Conservation (phyloP, 108 stramenopile species). For the Pseudonitzschia multiseries region DNA sequence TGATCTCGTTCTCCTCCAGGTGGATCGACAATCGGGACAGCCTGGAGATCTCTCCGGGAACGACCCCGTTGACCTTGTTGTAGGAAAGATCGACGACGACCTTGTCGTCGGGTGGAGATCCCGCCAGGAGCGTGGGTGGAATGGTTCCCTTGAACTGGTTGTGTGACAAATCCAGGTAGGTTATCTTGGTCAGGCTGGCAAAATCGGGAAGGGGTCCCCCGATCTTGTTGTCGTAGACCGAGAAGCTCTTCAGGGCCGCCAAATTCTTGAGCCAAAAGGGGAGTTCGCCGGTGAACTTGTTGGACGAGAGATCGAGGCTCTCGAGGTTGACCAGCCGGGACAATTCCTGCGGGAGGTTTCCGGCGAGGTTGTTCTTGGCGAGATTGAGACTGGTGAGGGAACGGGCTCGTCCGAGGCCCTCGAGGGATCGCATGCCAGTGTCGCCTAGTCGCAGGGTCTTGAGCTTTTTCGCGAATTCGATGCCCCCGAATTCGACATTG, state of each 20-base stretch:
- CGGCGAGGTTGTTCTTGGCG: conserved; percentile 39
- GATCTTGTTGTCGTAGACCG: conserved; percentile 46
- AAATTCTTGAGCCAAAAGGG: conserved; percentile 24
- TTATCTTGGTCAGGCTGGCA: conserved; percentile 12
- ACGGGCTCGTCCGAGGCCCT: conserved; percentile 33
- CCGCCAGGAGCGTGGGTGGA: conserved; percentile 22
- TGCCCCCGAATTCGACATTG: conserved; percentile 25
- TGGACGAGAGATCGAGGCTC: conserved; percentile 23
- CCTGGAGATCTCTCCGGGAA: conserved; percentile 52
- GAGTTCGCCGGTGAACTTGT: conserved; percentile 25
- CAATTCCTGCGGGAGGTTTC: conserved; percentile 46
- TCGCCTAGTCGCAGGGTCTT: conserved; percentile 38
- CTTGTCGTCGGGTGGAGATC: conserved; percentile 12
- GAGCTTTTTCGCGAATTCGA: conserved; percentile 36
- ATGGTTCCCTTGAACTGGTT: conserved; percentile 34
- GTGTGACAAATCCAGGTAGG: conserved; percentile 31
- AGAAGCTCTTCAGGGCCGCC: conserved; percentile 12
- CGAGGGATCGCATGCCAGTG: conserved; percentile 35
- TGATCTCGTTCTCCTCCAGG: conserved; percentile 34
- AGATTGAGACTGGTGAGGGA: conserved; percentile 41
- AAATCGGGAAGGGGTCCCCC: conserved; percentile 14
- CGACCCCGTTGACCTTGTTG: conserved; percentile 53
- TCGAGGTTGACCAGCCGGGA: conserved; percentile 25
- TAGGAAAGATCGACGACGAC: conserved; percentile 29
- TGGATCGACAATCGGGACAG: conserved; percentile 31